Evolutionary conservation across 345 rosid species (phyloP).

Genomic region (Gossypium turneri): DNA sequence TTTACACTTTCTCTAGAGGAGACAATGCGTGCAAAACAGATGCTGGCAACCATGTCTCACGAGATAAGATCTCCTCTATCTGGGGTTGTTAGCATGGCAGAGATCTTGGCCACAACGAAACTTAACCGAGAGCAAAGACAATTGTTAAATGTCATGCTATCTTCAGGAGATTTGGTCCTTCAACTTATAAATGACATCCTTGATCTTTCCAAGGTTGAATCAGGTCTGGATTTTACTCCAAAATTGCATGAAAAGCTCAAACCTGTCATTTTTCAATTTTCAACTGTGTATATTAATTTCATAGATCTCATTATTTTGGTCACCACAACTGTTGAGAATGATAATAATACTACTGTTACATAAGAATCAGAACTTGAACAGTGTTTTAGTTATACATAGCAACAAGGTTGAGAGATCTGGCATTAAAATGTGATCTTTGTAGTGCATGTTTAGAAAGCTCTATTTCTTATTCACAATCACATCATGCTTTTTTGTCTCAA

Average conservation of each 20-base stretch:
- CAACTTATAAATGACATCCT: slow-evolving; percentile 93
- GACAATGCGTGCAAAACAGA: slow-evolving; percentile 96
- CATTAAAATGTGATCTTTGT: background rate
- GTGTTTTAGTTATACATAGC: background rate
- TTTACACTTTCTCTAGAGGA: slow-evolving; percentile 54
- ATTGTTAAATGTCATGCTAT: slow-evolving; percentile 79
- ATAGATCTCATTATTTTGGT: background rate
- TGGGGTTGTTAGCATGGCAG: slow-evolving; percentile 95
- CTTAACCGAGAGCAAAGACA: slow-evolving; percentile 79
- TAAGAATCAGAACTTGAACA: background rate
- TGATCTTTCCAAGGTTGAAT: slow-evolving; percentile 97
- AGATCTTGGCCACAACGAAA: slow-evolving; percentile 73
- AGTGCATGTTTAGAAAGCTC: background rate
- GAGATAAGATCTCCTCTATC: slow-evolving; percentile 95
- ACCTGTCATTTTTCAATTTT: background rate
- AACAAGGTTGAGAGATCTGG: background rate
- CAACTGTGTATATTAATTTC: background rate
- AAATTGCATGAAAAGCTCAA: background rate
- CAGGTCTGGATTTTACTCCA: slow-evolving; percentile 41
- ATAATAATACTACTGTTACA: background rate
- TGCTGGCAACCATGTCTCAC: slow-evolving; percentile 97
- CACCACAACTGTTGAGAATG: slow-evolving; percentile 1
- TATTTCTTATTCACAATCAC: background rate
- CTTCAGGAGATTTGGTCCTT: slow-evolving; percentile 95
- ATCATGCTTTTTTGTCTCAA: background rate